Evolutionary conservation across 2,329 filamentous ascomycete genomes (phyloP).

Genomic region (Periconia sp.): DNA sequence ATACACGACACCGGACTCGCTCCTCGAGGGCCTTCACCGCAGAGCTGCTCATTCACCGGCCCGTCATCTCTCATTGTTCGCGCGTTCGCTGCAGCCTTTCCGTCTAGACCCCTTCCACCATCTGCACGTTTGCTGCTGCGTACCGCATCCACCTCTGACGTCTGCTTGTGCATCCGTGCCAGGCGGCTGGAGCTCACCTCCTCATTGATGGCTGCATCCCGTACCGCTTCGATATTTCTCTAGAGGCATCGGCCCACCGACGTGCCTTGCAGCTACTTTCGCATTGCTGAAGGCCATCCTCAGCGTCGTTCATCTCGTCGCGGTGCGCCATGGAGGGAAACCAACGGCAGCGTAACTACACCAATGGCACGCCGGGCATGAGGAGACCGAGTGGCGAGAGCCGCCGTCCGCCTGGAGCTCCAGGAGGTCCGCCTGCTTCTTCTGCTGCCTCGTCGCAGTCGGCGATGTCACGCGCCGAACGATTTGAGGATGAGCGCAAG

Average conservation of each 20-base stretch:
- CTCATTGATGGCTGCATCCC: constrained; percentile 9
- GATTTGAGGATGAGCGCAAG: constrained; percentile 95
- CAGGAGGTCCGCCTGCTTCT: constrained; percentile 33
- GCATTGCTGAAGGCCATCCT: neutral
- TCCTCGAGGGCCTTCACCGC: constrained; percentile 6
- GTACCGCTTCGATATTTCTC: neutral
- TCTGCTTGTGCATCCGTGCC: constrained; percentile 2
- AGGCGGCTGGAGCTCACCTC: constrained; percentile 3
- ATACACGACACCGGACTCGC: constrained; percentile 19
- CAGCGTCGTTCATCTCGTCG: neutral
- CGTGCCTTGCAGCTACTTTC: constrained; percentile 2
- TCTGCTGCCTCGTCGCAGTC: constrained; percentile 29
- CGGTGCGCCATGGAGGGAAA: constrained; percentile 38
- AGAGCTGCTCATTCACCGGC: constrained; percentile 4
- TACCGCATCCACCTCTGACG: neutral
- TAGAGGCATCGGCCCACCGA: constrained; percentile 7
- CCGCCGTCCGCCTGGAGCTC: constrained; percentile 32
- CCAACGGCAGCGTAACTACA: constrained; percentile 34
- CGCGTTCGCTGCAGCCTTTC: no score
- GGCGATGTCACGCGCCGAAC: constrained; percentile 68
- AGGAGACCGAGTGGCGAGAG: constrained; percentile 28
- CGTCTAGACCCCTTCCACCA: no score
- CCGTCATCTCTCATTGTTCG: no score
- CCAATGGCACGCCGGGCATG: constrained; percentile 31
- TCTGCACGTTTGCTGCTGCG: no score